phyloP scores from a whole-genome alignment of 2,329 filamentous ascomycete genomes.

The Stromatinia cepivora region DNA sequence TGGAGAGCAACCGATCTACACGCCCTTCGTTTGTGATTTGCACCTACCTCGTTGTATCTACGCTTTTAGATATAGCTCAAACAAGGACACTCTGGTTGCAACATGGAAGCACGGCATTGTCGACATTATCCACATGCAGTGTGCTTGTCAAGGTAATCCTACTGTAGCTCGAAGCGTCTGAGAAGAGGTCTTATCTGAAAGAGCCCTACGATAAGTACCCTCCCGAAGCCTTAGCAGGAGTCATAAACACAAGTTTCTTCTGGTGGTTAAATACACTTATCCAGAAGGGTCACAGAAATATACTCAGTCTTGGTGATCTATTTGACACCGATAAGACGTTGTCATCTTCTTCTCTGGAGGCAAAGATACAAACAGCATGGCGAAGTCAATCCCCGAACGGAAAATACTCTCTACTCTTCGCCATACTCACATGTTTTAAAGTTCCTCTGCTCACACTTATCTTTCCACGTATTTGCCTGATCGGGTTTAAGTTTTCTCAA shows the following conservation, averaged over 20 bases:
- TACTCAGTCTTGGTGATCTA: conserved; percentile 37
- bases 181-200: conserved; percentile 25
- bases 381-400: not conserved
- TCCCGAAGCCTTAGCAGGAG: conserved; percentile 38
- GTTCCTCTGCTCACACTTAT: conserved; percentile 24
- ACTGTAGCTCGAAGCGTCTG: conserved; percentile 26
- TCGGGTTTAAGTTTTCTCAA: conserved; percentile 26
- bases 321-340: conserved; percentile 26
- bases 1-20: conserved; percentile 26
- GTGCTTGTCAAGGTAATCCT: conserved; percentile 23
- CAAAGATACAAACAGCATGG: conserved; percentile 11
- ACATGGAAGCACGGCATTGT: conserved; percentile 7
- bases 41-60: conserved; percentile 23
- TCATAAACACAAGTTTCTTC: conserved; percentile 40
- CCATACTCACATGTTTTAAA: conserved; percentile 7
- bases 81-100: conserved; percentile 25
- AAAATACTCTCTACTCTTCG: conserved; percentile 6
- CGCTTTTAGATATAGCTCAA: conserved; percentile 25
- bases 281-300: conserved; percentile 33
- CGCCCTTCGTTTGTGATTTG: conserved; percentile 27
- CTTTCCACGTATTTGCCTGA: conserved; percentile 28
- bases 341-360: conserved; percentile 1
- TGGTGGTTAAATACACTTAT: conserved; percentile 43
- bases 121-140: conserved; percentile 16
- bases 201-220: conserved; percentile 11